phyloP scores from a whole-genome alignment of 1,284 basidiomycete genomes.

The Cryptococcus sp. region DNA sequence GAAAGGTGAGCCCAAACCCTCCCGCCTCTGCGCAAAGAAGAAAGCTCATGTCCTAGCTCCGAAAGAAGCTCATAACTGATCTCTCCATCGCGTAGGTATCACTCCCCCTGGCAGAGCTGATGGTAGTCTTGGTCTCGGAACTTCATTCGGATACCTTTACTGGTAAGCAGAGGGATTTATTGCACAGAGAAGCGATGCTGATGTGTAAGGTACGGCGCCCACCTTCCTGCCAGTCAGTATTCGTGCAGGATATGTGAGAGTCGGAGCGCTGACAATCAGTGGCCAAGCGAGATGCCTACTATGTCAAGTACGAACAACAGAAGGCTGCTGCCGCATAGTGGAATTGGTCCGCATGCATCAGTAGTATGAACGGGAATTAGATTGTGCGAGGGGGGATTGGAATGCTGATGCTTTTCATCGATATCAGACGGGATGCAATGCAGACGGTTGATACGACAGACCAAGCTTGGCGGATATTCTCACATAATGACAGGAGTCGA shows the following conservation, averaged over 20 bases:
- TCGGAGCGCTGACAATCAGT: conserved; percentile 50
- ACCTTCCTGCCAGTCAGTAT: conserved; percentile 53
- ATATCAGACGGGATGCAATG: too few species aligned
- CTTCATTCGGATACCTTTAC: conserved; percentile 64
- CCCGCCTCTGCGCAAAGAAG: neutral
- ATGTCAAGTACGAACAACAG: conserved; percentile 67
- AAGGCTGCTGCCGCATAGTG: conserved; percentile 43
- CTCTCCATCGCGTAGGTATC: conserved; percentile 52
- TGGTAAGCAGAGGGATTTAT: conserved; percentile 57
- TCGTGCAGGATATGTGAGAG: neutral
- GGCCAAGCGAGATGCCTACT: conserved; percentile 71
- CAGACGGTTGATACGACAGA: too few species aligned
- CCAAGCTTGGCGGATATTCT: too few species aligned
- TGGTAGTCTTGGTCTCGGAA: conserved; percentile 64
- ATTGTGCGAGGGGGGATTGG: too few species aligned
- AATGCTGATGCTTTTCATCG: too few species aligned
- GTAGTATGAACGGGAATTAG: too few species aligned
- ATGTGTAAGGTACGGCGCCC: conserved; percentile 65
- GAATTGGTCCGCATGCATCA: too few species aligned
- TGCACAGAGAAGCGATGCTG: conserved; percentile 39
- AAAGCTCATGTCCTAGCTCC: conserved; percentile 49
- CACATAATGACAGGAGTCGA: too few species aligned
- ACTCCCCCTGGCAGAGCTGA: neutral
- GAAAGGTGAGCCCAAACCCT: conserved; percentile 50
- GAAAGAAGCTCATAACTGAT: conserved; percentile 80